A percentile compares a stretch with the other conserved stretches of the same genome.
Conservation (phyloP, 768 basidiomycete genomes). For the Rhizopogon vulgaris region DNA sequence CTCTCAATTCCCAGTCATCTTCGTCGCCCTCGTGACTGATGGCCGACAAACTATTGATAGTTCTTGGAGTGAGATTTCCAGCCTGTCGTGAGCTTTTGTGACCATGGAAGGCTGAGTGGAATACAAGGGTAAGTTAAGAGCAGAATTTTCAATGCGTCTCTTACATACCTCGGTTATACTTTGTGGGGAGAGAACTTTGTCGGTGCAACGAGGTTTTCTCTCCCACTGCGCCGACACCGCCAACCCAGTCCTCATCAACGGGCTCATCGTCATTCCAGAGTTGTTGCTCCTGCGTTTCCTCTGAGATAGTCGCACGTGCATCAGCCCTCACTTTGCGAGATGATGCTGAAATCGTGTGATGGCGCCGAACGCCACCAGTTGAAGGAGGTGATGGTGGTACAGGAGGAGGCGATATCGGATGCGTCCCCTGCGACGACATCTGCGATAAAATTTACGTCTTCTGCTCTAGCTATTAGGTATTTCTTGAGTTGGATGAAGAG, state of each 20-base stretch:
- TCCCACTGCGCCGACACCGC: slow-evolving; percentile 75
- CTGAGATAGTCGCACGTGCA: slow-evolving; percentile 60
- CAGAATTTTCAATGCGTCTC: slow-evolving; percentile 5
- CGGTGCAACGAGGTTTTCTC: slow-evolving; percentile 77
- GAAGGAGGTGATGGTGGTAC: slow-evolving; percentile 30
- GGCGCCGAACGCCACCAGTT: slow-evolving; percentile 55
- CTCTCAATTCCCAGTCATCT: slow-evolving; percentile 76
- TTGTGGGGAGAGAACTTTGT: slow-evolving; percentile 76
- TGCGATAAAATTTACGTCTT: slow-evolving; percentile 5
- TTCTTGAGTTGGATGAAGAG: slow-evolving; percentile 1
- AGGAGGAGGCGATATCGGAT: slow-evolving; percentile 38
- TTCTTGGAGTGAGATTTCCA: slow-evolving; percentile 63
- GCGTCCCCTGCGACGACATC: slow-evolving; percentile 33
- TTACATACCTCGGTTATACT: slow-evolving; percentile 65
- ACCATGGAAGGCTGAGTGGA: slow-evolving; percentile 42
- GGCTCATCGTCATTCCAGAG: slow-evolving; percentile 71
- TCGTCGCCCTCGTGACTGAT: slow-evolving; percentile 88
- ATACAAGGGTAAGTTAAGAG: slow-evolving; percentile 5
- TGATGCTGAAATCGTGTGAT: slow-evolving; percentile 77
- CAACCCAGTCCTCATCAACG: slow-evolving; percentile 77
- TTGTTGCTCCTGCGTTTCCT: slow-evolving; percentile 55
- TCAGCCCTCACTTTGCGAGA: slow-evolving; percentile 57
- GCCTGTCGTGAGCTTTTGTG: slow-evolving; percentile 41
- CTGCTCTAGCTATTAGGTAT: not conserved
- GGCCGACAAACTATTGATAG: slow-evolving; percentile 76